Base-by-base conservation (phyloP, 352 stramenopile species). In the Pythium utonaiense region DNA sequence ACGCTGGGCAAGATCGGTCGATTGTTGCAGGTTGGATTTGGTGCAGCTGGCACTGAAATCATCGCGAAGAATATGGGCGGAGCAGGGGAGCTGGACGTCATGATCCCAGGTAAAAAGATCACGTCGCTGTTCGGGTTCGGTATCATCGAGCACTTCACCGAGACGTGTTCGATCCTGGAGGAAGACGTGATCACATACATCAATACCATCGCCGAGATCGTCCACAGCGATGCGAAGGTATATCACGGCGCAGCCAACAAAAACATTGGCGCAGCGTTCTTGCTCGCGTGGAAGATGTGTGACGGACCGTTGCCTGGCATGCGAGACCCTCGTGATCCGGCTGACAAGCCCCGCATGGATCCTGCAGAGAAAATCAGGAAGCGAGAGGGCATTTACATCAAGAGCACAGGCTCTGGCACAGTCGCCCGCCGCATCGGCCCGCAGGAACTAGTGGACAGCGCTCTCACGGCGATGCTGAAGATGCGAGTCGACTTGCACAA, bases 131-230 rank as follows among this genome's bases (percentile, higher is more conserved):
- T 98, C 71, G 95, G 90, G 6, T 99, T 99, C 71, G 92, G 91
- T 3, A 95, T 93, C 57, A 98, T 99, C 57, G 82, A 98, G 70
- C 93, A 97, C 31, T 99, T 99, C 64, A 97, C 96, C 17, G 85
- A 97, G 59, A 96, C 88, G 31, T 97, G 92, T 42, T 89, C 84
- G 57, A 71, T 91, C 28, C 69, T 99, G 1, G 89, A 97, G 54
- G 91, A 98, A 57, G 94, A 98, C 65, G 87, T 98, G 3, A 98
- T 98, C 79, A 98, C 88, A 49, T 98, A 98, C 73, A 97, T 99
- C 57, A 99, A 99, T 68, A 98, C 89, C 31, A 93, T 99, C 59
- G 96, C 96, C 3, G 84, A 91, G 41, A 98, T 99, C 56, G 84
- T 99, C 16, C 96, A 99, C 59, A 78, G 91, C 27, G 93, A 98